Base-by-base conservation (phyloP, 352 stramenopile species). In the Stramenopiles sp. region DNA sequence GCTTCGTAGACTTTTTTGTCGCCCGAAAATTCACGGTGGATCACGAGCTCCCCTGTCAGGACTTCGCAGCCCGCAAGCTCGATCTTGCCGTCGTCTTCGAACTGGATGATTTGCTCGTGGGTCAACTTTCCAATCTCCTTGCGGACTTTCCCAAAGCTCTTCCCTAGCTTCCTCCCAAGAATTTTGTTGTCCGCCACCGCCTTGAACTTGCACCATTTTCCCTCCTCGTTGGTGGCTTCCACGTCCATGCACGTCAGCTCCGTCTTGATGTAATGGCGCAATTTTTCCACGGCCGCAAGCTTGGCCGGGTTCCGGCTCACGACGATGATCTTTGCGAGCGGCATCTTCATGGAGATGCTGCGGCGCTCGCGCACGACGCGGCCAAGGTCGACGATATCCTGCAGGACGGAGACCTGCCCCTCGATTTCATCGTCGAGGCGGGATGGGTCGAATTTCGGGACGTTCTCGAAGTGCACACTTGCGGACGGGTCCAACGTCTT, bases 321-420 rank as follows among this genome's bases (percentile, higher is more conserved):
- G 30, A 98, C 89, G 68, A 96, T 89, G 32, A 99, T 91, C 78
- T 88, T 90, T 79, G 94, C 94, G 37, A 99, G 85, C 0, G 96
- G 96, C 73, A 93, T 97, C 82, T 98, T 97, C 32, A 98, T 84
- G 73, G 86, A 93, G 80, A 99, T 97, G 71, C 90, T 95, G 75
- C 92, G 88, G 76, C 94, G 92, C 80, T 99, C 96, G 74, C 96
- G 88, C 49, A 93, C 92, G 33, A 96, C 90, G 63, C 96, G 89
- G 68, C 92, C 94, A 80, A 97, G 92, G 77, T 98, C 93, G 3
- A 99, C 92, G 79, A 97, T 89, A 31, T 85, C 84, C 84, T 98
- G 94, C 35, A 99, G 80, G 76, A 92, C 90, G 79, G 90, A 88
- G 91, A 98, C 97, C 35, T 89, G 83, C 76, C 84, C 80, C 73